Conservation (phyloP, 257 asterid genomes). For the Echium plantagineum region DNA sequence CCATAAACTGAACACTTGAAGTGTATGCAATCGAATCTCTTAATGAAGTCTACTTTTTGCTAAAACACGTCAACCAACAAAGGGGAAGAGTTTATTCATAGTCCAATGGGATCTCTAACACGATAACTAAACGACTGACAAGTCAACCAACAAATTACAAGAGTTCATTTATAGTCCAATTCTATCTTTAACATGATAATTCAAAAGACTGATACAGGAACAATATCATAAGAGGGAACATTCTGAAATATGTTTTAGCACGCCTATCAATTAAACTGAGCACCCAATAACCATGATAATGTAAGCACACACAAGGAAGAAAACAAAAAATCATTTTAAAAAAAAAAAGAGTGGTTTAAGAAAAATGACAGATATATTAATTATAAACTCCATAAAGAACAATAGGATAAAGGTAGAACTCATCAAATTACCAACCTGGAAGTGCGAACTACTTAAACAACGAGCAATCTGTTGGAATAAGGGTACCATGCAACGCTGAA, state of each 20-base stretch:
- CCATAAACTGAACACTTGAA: not conserved
- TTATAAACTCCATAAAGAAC: not conserved
- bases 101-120: too few relatives aligned
- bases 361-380: not conserved
- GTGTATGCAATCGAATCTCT: not conserved
- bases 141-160: too few relatives aligned
- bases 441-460: slow-evolving; percentile 71
- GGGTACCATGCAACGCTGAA: slow-evolving; percentile 79
- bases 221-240: not conserved
- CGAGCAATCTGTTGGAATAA: slow-evolving; percentile 51
- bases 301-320: not conserved
- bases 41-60: too few relatives aligned
- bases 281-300: not conserved
- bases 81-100: not conserved
- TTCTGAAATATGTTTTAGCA: not conserved
- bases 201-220: not conserved
- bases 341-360: not conserved
- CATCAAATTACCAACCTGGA: slow-evolving; percentile 40
- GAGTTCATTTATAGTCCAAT: not conserved
- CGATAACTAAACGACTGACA: not conserved
- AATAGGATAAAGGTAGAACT: not conserved
- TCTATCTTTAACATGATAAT: too few relatives aligned
- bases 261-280: not conserved
- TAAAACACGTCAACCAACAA: too few relatives aligned
- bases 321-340: not conserved